phyloP scores from a whole-genome alignment of 2,329 filamentous ascomycete species.

The Aspergillus neoniger region DNA sequence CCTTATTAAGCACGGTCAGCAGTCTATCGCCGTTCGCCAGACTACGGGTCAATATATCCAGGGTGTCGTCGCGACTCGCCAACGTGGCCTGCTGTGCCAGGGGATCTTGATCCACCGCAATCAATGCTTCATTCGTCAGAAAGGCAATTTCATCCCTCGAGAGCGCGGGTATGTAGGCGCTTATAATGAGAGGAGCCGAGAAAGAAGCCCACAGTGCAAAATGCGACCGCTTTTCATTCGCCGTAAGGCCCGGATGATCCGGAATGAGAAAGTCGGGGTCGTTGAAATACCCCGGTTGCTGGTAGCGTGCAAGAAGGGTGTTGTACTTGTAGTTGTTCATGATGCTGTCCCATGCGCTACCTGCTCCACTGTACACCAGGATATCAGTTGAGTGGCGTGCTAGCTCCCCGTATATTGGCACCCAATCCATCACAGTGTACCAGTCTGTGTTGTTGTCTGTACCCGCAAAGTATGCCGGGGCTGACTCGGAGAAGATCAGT shows the following conservation, averaged over 20 bases:
- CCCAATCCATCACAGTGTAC: constrained; percentile 51
- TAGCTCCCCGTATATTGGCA: constrained; percentile 45
- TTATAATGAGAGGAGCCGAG: constrained; percentile 53
- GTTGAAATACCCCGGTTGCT: constrained; percentile 49
- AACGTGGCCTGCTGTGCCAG: constrained; percentile 51
- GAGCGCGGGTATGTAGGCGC: constrained; percentile 45
- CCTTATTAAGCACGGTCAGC: constrained; percentile 51
- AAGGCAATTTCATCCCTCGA: constrained; percentile 37
- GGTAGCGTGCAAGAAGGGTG: constrained; percentile 47
- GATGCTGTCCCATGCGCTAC: constrained; percentile 51
- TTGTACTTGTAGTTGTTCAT: constrained; percentile 52
- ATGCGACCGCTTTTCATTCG: constrained; percentile 50
- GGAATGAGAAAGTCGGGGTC: constrained; percentile 55
- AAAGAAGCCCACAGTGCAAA: constrained; percentile 56
- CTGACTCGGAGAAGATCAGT: constrained; percentile 50
- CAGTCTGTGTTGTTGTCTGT: constrained; percentile 45
- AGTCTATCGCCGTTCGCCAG: constrained; percentile 52
- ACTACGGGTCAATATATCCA: constrained; percentile 52
- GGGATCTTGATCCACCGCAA: constrained; percentile 47
- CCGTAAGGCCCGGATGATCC: constrained; percentile 50
- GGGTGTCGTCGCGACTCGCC: constrained; percentile 46
- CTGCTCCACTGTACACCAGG: constrained; percentile 43
- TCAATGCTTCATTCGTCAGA: constrained; percentile 46
- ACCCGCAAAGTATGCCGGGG: constrained; percentile 48
- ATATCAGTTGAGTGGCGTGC: constrained; percentile 50